These are phyloP conservation scores for Recurvomyces mirabilis DNA, from an alignment of 495 filamentous ascomycete species.

Conservation along the genomic window DNA sequence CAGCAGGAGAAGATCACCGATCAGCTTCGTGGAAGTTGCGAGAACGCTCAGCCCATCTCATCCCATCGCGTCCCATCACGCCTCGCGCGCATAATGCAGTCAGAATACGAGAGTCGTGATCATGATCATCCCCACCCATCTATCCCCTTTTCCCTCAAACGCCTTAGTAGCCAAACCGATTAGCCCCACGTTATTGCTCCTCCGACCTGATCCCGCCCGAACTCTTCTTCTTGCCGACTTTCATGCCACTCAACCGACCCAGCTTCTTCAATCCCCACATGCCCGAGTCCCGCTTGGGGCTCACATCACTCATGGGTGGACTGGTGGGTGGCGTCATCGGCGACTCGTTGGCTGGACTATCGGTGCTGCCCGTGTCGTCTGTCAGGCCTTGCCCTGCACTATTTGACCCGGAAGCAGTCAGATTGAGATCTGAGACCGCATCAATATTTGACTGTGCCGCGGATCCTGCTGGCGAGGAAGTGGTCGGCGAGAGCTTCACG, in stretches of 20 bases:
- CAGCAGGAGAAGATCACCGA: too few relatives aligned
- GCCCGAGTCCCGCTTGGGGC: conserved; percentile 20
- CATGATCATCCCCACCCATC: not conserved
- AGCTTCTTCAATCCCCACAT: conserved; percentile 20
- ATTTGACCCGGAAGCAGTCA: conserved; percentile 17
- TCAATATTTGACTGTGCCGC: conserved; percentile 3
- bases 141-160: too few relatives aligned
- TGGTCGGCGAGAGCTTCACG: conserved; percentile 14
- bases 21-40: too few relatives aligned
- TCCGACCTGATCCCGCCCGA: conserved; percentile 16
- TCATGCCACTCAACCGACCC: conserved; percentile 18
- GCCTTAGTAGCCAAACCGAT: too few relatives aligned
- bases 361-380: conserved; percentile 28
- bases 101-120: not conserved
- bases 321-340: conserved; percentile 32
- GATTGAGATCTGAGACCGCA: conserved; percentile 3
- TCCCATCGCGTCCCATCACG: too few relatives aligned
- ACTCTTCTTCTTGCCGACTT: conserved; percentile 19
- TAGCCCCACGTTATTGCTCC: conserved; percentile 16
- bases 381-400: conserved; percentile 23
- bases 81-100: not conserved
- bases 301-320: conserved; percentile 28
- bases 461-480: conserved; percentile 4
- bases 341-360: conserved; percentile 21
- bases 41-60: not conserved